Conservation (phyloP, 495 filamentous ascomycete species). For the Xylaria sp. region DNA sequence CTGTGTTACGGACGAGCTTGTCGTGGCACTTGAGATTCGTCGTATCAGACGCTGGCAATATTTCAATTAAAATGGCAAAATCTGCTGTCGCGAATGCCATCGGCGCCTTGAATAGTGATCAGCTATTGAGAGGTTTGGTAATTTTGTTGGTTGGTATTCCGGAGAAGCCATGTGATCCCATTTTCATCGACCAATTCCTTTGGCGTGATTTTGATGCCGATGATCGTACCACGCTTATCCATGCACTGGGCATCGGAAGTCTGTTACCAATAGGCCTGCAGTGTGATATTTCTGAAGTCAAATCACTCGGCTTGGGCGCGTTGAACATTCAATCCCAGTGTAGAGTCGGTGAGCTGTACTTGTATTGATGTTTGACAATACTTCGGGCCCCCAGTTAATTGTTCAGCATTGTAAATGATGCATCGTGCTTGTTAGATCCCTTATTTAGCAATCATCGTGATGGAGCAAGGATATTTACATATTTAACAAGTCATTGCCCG, state of each 20-base stretch:
- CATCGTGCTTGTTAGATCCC: background rate
- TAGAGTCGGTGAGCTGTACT: background rate
- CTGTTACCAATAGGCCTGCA: background rate
- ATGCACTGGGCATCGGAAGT: background rate
- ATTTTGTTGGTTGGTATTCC: background rate
- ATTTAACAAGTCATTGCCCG: background rate
- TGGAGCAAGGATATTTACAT: background rate
- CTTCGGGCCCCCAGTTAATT: background rate
- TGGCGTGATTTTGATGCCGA: background rate
- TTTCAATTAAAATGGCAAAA: conserved; percentile 1
- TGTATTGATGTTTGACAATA: background rate
- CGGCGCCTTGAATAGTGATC: background rate
- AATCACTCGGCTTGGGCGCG: background rate
- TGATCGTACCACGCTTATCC: background rate
- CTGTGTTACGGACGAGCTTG: conserved; percentile 51
- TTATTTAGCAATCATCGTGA: conserved; percentile 49
- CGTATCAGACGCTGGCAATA: background rate
- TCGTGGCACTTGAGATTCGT: conserved; percentile 37
- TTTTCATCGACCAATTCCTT: background rate
- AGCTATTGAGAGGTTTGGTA: background rate
- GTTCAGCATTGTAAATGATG: background rate
- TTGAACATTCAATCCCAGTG: background rate
- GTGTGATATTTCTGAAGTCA: background rate
- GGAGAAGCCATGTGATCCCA: background rate
- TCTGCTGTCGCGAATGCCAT: background rate